Base-by-base conservation (phyloP, 2,329 filamentous ascomycete species). In the Fusarium ramigenum region DNA sequence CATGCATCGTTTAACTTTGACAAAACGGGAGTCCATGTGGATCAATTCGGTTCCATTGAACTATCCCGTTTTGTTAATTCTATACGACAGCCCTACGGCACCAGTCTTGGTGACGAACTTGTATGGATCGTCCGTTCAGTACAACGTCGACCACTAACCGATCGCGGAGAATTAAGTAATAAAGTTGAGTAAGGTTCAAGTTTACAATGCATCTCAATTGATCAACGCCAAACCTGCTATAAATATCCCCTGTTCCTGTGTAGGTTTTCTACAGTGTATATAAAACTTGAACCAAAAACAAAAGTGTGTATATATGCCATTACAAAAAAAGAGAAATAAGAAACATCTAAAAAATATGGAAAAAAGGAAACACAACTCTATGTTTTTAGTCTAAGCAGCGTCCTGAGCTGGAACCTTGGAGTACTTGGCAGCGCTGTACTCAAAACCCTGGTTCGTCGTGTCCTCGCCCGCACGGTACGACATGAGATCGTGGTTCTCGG, bases 401-500 rank as follows among this genome's bases (percentile, higher is more conserved):
- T 60, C 72, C 32, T 50, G 66, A 7, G 58, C 67, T 1, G 66
- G 66, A 40, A 69, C 46, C 66, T 69, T 69, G 9, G 60, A 65
- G 8, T 58, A 69, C 60, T 69, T 69, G 32, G 68, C 70, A 36
- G 76, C 71, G 60, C 76, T 78, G 53, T 78, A 78, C 71, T 78
- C 76, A 15, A 77, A 76, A 4, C 76, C 76, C 69, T 78, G 76
- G 69, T 77, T 73, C 40, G 76, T 42, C 7, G 67, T 61, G 32
- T 77, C 75, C 60, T 75, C 76, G 23, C 76, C 76, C 4, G 52
- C 84, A 63, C 83, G 81, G 81, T 87, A 86, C 18, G 83, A 80
- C 71, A 88, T 86, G 43, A 89, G 79, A 77, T 90, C 88, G 7
- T 85, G 69, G 43, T 85, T 85, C 73, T 90, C 87, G 14, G 83